These are phyloP conservation scores for Botrytis fragariae DNA, from an alignment of 2,329 filamentous ascomycete genomes.

Conservation along the genomic window DNA sequence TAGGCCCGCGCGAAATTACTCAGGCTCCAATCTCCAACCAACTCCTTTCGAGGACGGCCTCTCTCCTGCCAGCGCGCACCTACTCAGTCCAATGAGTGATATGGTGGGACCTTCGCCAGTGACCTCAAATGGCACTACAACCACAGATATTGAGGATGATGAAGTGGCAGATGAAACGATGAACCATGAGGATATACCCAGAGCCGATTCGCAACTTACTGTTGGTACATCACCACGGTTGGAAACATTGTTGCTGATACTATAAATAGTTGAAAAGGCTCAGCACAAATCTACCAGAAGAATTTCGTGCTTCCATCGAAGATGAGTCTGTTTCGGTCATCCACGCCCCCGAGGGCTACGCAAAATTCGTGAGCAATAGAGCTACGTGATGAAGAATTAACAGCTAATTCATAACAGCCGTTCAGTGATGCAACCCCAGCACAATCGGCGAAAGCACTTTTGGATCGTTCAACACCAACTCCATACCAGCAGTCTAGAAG, in stretches of 20 bases:
- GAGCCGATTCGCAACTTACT: slow-evolving; percentile 29
- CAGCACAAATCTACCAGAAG: slow-evolving; percentile 54
- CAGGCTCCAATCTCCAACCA: slow-evolving; percentile 52
- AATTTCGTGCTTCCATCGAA: slow-evolving; percentile 57
- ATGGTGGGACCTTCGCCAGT: slow-evolving; percentile 80
- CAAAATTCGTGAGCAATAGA: slow-evolving; percentile 62
- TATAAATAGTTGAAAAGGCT: slow-evolving; percentile 35
- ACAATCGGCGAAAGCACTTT: slow-evolving; percentile 18
- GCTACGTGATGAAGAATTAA: not conserved
- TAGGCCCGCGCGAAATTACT: slow-evolving; percentile 47
- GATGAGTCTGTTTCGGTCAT: slow-evolving; percentile 89
- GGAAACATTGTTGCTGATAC: slow-evolving; percentile 26
- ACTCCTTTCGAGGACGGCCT: slow-evolving; percentile 43
- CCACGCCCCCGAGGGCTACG: slow-evolving; percentile 81
- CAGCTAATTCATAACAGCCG: slow-evolving; percentile 6
- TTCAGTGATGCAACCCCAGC: slow-evolving; percentile 7
- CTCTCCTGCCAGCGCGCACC: slow-evolving; percentile 39
- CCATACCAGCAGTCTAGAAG: slow-evolving; percentile 34
- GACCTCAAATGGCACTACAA: slow-evolving; percentile 79
- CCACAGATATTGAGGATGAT: slow-evolving; percentile 83
- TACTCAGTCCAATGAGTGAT: slow-evolving; percentile 64
- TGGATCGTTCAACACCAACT: slow-evolving; percentile 36
- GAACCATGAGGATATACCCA: slow-evolving; percentile 36
- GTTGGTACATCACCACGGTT: slow-evolving; percentile 26
- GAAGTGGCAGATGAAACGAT: slow-evolving; percentile 61